Evolutionary conservation across 345 rosid genomes (phyloP), one percentile per base, ranked within the genome.

Genomic region (Bruguiera gymnorhiza): DNA sequence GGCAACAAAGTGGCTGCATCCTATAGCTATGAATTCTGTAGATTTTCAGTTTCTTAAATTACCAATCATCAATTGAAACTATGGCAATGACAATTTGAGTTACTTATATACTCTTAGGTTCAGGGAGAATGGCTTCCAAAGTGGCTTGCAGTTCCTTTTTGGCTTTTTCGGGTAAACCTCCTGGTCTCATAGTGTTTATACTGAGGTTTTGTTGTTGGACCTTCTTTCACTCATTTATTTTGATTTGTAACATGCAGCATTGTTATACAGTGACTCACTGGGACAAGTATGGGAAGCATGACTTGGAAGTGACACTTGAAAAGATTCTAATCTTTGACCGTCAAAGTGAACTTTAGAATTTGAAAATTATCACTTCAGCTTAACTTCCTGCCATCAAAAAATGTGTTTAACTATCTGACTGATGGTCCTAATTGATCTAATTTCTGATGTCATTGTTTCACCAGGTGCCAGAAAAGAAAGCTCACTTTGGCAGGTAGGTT

Each of bases 241-340:
- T 51, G 6, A 16, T 16, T 53, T 53, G 57, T 24, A 53, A 60
- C 23, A 60, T 53, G 68, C 78, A 84, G 84, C 76, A 76, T 24
- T 71, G 27, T 26, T 26, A 66, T 67, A 30, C 73, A 18, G 34
- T 26, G 61, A 69, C 74, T 56, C 65, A 39, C 39, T 84, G 88
- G 88, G 68, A 75, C 64, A 79, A 82, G 43, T 79, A 71, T 63
- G 71, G 79, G 54, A 70, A 54, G 60, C 84, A 84, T 16, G 69
- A 68, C 50, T 68, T 81, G 63, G 75, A 70, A 61, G 37, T 75
- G 8, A 62, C 76, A 56, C 65, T 79, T 67, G 59, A 68, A 62
- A 73, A 77, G 87, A 85, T 84, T 30, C 56, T 24, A 56, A 39
- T 69, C 50, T 70, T 62, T 29, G 62, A 18, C n/a, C 2, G 32